Conservation (phyloP, 768 basidiomycete genomes). For the Auricularia auricula-judae region DNA sequence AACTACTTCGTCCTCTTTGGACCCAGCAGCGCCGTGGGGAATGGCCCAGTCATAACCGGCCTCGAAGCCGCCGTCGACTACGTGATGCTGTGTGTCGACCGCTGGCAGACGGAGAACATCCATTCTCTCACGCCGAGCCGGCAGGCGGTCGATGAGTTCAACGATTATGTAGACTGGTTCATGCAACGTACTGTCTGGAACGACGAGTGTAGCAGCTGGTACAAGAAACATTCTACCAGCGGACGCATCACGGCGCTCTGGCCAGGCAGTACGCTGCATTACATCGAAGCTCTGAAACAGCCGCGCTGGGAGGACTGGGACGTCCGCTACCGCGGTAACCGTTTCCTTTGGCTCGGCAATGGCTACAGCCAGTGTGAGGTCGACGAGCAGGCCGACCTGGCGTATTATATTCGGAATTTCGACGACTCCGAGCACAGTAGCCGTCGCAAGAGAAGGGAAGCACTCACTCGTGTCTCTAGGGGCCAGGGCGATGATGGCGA, state of each 20-base stretch:
- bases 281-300: background rate
- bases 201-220: background rate
- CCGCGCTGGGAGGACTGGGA: background rate
- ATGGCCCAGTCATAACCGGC: background rate
- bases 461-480: background rate
- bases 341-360: background rate
- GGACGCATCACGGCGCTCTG: background rate
- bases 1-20: background rate
- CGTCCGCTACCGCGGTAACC: background rate
- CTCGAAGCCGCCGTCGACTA: background rate
- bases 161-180: background rate
- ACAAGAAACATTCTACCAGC: background rate
- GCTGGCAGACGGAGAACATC: background rate
- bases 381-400: background rate
- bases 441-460: background rate
- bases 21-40: background rate
- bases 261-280: background rate
- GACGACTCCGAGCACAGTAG: background rate
- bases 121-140: background rate
- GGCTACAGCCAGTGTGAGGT: background rate
- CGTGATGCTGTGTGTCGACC: background rate
- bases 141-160: background rate
- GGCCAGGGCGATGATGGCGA: too few species aligned
- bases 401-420: background rate
- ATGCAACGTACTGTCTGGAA: background rate